Evolutionary conservation across 2,329 filamentous ascomycete genomes (phyloP), one percentile per base, ranked within the genome.

Genomic region (Penicillium vulpinum): DNA sequence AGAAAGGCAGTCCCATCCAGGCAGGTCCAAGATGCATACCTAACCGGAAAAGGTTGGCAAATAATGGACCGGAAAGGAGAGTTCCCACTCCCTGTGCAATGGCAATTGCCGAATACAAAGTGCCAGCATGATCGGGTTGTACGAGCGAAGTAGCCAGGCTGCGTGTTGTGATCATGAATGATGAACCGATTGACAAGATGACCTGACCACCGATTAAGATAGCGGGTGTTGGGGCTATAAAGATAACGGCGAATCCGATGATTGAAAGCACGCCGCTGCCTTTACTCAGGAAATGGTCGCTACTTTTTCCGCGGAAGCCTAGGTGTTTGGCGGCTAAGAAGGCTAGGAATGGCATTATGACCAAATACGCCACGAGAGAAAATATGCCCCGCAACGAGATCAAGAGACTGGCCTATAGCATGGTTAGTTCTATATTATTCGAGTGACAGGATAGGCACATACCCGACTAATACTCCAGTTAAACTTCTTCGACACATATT

Each of bases 401-500:
- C 3, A 71, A 58, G 24, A 70, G 62, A 50, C 68, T 70, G 24
- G 69, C 57, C 69, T 71, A 33, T 35, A 13, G 1, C 4, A 18
- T 18, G 10, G 44, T 67, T 45, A 63, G 56, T 39, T 22, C n/a
- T n/a, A n/a, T n/a, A 15, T 28, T 6, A 15, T 10, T n/a, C 26
- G 24, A 16, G 5, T 6, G 29, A 16, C 16, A 22, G 16, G n/a
- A n/a, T 1, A 15, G 38, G 4, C 21, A 53, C 65, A 38, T 65
- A 70, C 69, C 38, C 62, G 50, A 33, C 62, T 57, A 43, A 71
- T 63, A 36, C 58, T 69, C 70, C 70, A 72, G 21, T 65, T 24
- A 40, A 70, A 71, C 21, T 65, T 67, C 46, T 67, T 67, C 13
- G 69, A 70, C 2, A 62, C 63, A 51, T 69, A 72, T 56, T 72